phyloP scores from a whole-genome alignment of 1,284 basidiomycete species.

The Filobasidium uniguttulatum region DNA sequence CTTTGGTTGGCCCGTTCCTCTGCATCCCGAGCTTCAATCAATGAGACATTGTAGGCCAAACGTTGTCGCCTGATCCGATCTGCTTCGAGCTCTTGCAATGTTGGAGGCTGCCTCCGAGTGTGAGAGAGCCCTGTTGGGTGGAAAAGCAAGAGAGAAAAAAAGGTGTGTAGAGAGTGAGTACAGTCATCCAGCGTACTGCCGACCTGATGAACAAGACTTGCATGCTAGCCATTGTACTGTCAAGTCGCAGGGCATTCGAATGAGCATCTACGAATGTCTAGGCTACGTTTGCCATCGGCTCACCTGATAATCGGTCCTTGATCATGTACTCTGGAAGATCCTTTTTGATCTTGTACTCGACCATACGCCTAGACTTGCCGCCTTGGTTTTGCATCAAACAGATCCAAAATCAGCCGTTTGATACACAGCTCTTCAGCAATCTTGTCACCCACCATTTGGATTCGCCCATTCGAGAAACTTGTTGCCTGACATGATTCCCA shows the following conservation, averaged over 20 bases:
- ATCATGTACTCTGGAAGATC: slow-evolving; percentile 10
- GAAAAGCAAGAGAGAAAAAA: not conserved
- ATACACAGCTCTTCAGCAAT: not conserved
- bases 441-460: slow-evolving; percentile 1
- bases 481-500: slow-evolving; percentile 4
- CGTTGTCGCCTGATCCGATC: slow-evolving; percentile 6
- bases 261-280: not conserved
- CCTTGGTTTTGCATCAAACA: not conserved
- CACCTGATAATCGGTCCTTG: slow-evolving; percentile 5
- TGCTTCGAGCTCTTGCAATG: slow-evolving; percentile 6
- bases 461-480: slow-evolving; percentile 10
- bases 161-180: no score
- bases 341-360: slow-evolving; percentile 11
- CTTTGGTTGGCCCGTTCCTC: slow-evolving; percentile 4
- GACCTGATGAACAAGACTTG: not conserved
- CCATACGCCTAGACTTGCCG: slow-evolving; percentile 7
- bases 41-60: slow-evolving; percentile 5
- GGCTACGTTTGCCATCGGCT: no score
- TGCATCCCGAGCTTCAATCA: slow-evolving; percentile 10
- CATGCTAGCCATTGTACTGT: slow-evolving; percentile 13
- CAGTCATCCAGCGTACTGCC: no score
- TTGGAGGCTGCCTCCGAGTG: slow-evolving; percentile 6
- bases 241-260: not conserved
- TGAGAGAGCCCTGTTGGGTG: slow-evolving; percentile 5
- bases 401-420: not conserved